A percentile compares a stretch with the other conserved stretches of the same genome.
Evolutionary conservation across 768 basidiomycete species (phyloP).

Genomic region (Russula sp.): DNA sequence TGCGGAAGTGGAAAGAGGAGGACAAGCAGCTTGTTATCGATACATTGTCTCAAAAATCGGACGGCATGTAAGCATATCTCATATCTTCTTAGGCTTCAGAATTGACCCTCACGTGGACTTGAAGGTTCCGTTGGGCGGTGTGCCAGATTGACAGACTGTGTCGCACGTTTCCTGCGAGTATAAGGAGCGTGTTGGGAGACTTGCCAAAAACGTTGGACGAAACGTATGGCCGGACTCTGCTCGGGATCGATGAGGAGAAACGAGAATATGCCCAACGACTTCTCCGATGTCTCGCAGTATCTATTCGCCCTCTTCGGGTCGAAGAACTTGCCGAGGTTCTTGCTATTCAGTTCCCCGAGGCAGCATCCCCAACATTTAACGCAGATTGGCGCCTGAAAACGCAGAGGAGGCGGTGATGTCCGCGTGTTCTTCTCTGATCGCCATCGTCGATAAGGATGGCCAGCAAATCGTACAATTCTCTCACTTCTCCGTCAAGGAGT

Average conservation of each 20-base stretch:
- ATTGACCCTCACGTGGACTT: neutral
- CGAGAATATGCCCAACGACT: slow-evolving; percentile 1
- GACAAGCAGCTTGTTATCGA: slow-evolving; percentile 1
- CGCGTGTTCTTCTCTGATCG: neutral
- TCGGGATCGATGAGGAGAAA: neutral
- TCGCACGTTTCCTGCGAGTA: neutral
- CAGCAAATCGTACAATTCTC: neutral
- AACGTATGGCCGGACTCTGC: neutral
- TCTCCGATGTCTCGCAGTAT: slow-evolving; percentile 5
- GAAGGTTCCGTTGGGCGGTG: slow-evolving; percentile 13
- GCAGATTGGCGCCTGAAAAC: slow-evolving; percentile 2
- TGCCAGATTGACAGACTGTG: slow-evolving; percentile 8
- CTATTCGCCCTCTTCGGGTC: slow-evolving; percentile 11
- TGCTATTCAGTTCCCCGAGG: slow-evolving; percentile 6
- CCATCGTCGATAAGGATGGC: neutral
- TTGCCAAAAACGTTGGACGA: slow-evolving; percentile 6
- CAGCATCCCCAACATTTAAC: neutral
- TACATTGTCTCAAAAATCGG: neutral
- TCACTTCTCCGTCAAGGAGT: slow-evolving; percentile 24
- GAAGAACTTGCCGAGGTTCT: slow-evolving; percentile 19
- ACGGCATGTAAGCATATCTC: slow-evolving; percentile 14
- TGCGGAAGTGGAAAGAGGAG: neutral
- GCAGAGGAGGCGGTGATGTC: neutral
- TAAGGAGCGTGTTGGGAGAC: neutral
- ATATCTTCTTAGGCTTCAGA: too few species aligned